phyloP scores from a whole-genome alignment of 2,329 filamentous ascomycete species.

The Arthroderma sp. region DNA sequence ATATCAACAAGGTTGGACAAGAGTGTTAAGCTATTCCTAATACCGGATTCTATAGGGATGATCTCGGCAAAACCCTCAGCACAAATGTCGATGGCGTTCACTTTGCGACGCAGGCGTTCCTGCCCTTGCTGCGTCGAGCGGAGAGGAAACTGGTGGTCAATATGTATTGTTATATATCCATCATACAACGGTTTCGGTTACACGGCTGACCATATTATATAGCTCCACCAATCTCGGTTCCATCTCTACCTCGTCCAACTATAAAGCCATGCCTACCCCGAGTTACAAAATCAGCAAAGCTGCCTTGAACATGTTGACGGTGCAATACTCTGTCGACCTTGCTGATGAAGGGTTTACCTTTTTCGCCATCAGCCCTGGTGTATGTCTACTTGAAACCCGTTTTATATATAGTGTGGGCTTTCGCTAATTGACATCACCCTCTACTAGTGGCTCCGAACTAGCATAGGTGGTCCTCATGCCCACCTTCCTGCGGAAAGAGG shows the following conservation, averaged over 20 bases:
- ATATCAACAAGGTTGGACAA: too few species aligned
- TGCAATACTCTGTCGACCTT: constrained; percentile 20
- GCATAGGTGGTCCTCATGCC: constrained; percentile 25
- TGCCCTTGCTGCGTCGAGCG: constrained; percentile 23
- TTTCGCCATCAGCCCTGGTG: constrained; percentile 32
- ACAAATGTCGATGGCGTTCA: constrained; percentile 30
- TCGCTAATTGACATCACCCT: neutral
- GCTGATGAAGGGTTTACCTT: constrained; percentile 31
- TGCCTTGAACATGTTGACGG: constrained; percentile 36
- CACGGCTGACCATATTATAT: constrained; percentile 11
- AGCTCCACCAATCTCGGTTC: constrained; percentile 31
- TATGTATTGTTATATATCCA: constrained; percentile 16
- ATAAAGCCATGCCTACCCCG: constrained; percentile 16
- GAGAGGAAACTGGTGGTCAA: constrained; percentile 30
- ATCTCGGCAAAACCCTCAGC: constrained; percentile 18
- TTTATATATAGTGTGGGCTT: neutral
- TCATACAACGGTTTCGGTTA: too few species aligned
- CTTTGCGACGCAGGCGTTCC: constrained; percentile 21
- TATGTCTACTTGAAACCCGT: constrained; percentile 17
- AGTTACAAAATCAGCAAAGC: constrained; percentile 37
- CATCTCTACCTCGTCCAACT: constrained; percentile 17
- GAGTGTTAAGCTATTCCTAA: too few species aligned
- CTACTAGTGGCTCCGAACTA: constrained; percentile 31
- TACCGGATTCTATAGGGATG: constrained; percentile 5
- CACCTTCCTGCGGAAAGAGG: constrained; percentile 27